These are phyloP conservation scores for Fusarium sp. DNA, from an alignment of 2,329 filamentous ascomycete species.

Conservation along the genomic window DNA sequence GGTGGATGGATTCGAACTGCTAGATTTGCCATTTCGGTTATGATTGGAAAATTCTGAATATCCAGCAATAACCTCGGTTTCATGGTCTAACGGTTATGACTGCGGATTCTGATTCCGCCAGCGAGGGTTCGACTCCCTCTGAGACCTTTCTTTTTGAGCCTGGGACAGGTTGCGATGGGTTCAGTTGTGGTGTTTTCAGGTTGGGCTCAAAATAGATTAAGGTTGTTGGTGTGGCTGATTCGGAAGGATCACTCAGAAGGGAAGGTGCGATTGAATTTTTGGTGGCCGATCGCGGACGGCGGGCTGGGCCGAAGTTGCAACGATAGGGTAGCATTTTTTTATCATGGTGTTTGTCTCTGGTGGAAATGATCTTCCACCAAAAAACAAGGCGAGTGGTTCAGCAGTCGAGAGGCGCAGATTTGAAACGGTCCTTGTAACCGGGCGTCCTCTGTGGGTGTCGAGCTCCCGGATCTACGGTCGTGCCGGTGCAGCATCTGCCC, in stretches of 20 bases:
- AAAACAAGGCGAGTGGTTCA: constrained; percentile 9
- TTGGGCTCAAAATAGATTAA: neutral
- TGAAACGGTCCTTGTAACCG: neutral
- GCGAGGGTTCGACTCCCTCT: constrained; percentile 43
- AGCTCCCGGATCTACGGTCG: constrained; percentile 10
- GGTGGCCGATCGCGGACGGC: neutral
- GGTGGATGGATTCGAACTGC: no score
- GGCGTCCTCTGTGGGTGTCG: neutral
- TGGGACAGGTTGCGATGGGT: neutral
- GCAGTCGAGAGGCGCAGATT: constrained; percentile 1
- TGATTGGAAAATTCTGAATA: neutral
- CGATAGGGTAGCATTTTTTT: neutral
- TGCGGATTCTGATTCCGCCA: constrained; percentile 44
- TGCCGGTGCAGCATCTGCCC: neutral
- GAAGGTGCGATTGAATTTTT: constrained; percentile 1
- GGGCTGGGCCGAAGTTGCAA: neutral
- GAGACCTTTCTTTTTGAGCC: constrained; percentile 35
- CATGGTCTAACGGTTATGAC: constrained; percentile 44
- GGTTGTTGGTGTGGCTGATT: neutral
- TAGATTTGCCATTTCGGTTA: neutral
- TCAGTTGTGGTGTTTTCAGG: neutral
- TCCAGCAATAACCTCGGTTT: constrained; percentile 16
- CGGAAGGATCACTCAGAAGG: neutral
- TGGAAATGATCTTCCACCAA: constrained; percentile 4
- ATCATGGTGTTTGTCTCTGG: neutral